phyloP scores from a whole-genome alignment of 2,329 filamentous ascomycete genomes.

The Stenocarpella maydis region DNA sequence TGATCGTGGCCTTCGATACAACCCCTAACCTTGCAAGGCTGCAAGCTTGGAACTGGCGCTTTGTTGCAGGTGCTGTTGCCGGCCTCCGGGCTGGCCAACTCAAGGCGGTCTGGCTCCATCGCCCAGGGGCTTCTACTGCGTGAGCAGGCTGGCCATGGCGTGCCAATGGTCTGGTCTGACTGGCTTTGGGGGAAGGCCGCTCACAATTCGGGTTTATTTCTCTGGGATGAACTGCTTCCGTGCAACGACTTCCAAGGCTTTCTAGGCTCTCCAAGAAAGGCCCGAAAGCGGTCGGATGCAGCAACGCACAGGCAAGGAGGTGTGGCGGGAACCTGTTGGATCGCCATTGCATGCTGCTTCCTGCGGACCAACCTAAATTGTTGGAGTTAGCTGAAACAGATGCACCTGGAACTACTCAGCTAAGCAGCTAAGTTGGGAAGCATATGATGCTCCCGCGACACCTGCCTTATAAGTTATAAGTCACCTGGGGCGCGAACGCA shows the following conservation, averaged over 20 bases:
- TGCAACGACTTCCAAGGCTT: neutral
- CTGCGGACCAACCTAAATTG: conserved; percentile 21
- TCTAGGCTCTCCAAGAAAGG: too few species aligned
- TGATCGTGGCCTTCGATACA: neutral
- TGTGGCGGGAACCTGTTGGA: conserved; percentile 19
- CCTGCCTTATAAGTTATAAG: too few species aligned
- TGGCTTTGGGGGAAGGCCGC: neutral
- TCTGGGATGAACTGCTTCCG: conserved; percentile 10
- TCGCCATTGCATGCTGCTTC: conserved; percentile 7
- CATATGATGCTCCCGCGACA: too few species aligned
- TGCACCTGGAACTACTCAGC: too few species aligned
- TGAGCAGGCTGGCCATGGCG: neutral
- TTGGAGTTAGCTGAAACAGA: conserved; percentile 21
- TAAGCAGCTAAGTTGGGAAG: too few species aligned
- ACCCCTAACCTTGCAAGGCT: conserved; percentile 23
- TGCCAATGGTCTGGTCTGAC: neutral
- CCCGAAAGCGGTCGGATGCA: conserved; percentile 15
- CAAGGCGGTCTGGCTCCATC: conserved; percentile 9
- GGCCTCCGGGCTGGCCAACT: conserved; percentile 7
- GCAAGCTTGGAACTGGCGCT: conserved; percentile 15
- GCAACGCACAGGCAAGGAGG: conserved; percentile 9
- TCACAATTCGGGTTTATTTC: conserved; percentile 1
- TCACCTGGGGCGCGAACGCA: neutral
- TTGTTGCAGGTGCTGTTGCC: conserved; percentile 25
- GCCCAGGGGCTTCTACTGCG: neutral